These are phyloP conservation scores for Oryza australiensis DNA, from an alignment of 176 grass and related monocot genomes.

Conservation along the genomic window DNA sequence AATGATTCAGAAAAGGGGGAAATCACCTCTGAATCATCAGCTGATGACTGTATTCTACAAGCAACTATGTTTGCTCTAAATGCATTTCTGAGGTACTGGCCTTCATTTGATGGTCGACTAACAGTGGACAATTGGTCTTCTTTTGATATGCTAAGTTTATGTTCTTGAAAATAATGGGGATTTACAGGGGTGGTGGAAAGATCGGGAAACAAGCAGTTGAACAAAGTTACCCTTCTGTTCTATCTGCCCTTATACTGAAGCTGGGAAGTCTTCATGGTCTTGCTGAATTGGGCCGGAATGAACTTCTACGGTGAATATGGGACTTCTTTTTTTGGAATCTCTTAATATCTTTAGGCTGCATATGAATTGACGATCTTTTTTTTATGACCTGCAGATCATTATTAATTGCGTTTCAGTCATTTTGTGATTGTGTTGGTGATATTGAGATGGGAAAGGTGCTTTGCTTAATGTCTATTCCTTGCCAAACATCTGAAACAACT, in stretches of 20 bases:
- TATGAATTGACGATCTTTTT: conserved; percentile 24
- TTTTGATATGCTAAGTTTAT: conserved; percentile 42
- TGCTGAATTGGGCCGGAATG: conserved; percentile 63
- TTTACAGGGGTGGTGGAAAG: conserved; percentile 87
- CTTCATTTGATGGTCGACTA: conserved; percentile 30
- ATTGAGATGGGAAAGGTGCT: conserved; percentile 93
- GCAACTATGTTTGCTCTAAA: conserved; percentile 91
- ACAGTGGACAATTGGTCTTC: background rate
- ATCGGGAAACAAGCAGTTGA: conserved; percentile 93
- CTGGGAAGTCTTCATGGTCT: conserved; percentile 89
- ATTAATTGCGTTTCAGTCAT: conserved; percentile 92
- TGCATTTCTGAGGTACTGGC: conserved; percentile 82
- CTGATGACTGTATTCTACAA: conserved; percentile 74
- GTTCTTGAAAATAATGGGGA: conserved; percentile 36
- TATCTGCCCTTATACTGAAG: conserved; percentile 85
- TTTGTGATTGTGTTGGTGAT: conserved; percentile 95
- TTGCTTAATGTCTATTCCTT: conserved; percentile 30
- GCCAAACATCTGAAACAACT: conserved; percentile 27
- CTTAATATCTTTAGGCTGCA: conserved; percentile 22
- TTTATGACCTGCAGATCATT: conserved; percentile 58
- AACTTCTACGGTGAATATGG: conserved; percentile 62
- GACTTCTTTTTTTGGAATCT: background rate
- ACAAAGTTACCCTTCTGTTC: conserved; percentile 85
- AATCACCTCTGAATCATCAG: conserved; percentile 53
- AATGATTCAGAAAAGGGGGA: conserved; percentile 81